Percentiles rank a stretch among this genome's conserved stretches.
Conservation (phyloP, 2,329 filamentous ascomycete genomes). For the Cordyceps pruinosa region DNA sequence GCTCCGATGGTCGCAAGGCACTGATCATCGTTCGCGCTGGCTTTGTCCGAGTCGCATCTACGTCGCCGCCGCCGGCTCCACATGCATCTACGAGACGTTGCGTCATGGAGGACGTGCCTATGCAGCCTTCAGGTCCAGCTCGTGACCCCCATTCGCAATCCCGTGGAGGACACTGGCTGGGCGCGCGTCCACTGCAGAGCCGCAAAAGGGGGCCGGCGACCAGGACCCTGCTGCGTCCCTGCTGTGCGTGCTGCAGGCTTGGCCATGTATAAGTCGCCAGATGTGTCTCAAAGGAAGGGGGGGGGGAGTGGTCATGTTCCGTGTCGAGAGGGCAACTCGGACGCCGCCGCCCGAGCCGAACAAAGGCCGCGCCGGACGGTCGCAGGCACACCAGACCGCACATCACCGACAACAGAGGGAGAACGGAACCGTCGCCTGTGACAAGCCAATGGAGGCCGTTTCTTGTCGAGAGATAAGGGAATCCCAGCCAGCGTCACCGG, state of each 20-base stretch:
- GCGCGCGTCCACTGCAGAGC: not conserved
- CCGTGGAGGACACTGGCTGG: not conserved
- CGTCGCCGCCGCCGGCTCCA: not conserved
- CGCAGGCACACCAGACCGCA: not conserved
- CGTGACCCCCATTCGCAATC: constrained; percentile 1
- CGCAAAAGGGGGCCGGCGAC: too few species aligned
- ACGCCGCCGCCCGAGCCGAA: constrained; percentile 8
- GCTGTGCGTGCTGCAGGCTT: too few species aligned
- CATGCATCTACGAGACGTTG: not conserved
- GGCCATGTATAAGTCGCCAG: too few species aligned
- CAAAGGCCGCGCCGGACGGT: not conserved
- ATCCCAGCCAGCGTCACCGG: not conserved
- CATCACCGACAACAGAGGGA: too few species aligned
- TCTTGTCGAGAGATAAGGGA: not conserved
- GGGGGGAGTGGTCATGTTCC: not conserved
- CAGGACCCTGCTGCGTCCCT: too few species aligned
- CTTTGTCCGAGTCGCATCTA: not conserved
- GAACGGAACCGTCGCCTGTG: too few species aligned
- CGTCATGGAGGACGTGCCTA: not conserved
- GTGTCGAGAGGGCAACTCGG: not conserved
- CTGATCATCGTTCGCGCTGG: not conserved
- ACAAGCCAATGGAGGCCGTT: too few species aligned
- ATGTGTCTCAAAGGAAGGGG: too few species aligned
- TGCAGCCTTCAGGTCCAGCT: not conserved
- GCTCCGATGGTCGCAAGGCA: constrained; percentile 11